Evolutionary conservation across 495 filamentous ascomycete species (phyloP).

Genomic region (Penicillium cosmopolitanum): DNA sequence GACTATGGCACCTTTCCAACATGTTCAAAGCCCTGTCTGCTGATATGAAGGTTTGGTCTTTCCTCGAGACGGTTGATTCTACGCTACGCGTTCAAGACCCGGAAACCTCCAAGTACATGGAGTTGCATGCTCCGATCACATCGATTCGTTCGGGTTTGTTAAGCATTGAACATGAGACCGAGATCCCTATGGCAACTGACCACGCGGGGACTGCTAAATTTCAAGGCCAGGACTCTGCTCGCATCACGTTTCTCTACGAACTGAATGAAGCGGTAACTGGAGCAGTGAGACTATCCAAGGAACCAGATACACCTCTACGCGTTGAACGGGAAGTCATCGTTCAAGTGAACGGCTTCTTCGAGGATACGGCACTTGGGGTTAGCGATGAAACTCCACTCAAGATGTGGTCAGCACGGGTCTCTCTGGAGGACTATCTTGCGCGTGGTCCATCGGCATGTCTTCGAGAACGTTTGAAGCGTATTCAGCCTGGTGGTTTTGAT

Average conservation of each 20-base stretch:
- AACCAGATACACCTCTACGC: conserved; percentile 45
- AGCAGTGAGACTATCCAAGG: conserved; percentile 43
- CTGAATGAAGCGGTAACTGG: conserved; percentile 47
- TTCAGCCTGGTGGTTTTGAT: conserved; percentile 29
- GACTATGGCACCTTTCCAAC: conserved; percentile 54
- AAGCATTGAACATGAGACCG: conserved; percentile 57
- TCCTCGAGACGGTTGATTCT: conserved; percentile 67
- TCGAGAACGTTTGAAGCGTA: conserved; percentile 31
- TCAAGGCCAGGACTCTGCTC: conserved; percentile 54
- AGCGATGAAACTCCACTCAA: conserved; percentile 50
- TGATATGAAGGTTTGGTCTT: conserved; percentile 69
- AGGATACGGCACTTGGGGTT: conserved; percentile 49
- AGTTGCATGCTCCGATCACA: conserved; percentile 59
- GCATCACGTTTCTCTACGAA: conserved; percentile 53
- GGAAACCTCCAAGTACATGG: conserved; percentile 33
- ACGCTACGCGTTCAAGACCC: conserved; percentile 50
- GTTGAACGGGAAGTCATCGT: conserved; percentile 58
- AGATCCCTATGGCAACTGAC: conserved; percentile 59
- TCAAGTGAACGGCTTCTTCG: conserved; percentile 65
- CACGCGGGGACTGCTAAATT: conserved; percentile 62
- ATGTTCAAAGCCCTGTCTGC: conserved; percentile 61
- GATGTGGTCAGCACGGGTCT: conserved; percentile 56
- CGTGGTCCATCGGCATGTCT: conserved; percentile 37
- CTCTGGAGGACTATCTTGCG: conserved; percentile 50
- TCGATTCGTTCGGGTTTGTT: conserved; percentile 64